phyloP scores from a whole-genome alignment of 192 early-diverging fungal species.

The Coemansia interrupta region DNA sequence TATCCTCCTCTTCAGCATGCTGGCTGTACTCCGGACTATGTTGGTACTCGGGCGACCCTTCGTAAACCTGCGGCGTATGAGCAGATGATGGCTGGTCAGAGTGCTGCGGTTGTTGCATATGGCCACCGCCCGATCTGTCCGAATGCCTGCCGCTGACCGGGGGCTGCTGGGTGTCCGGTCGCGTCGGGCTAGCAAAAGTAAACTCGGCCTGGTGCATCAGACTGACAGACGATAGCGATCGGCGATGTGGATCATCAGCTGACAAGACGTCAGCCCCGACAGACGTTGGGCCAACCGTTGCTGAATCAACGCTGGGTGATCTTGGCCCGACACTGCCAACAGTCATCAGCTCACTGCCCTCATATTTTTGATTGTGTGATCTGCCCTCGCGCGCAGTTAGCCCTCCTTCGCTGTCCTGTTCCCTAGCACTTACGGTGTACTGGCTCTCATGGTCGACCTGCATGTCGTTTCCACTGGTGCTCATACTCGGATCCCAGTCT shows the following conservation, averaged over 20 bases:
- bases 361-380: constrained; percentile 1
- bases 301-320: constrained; percentile 2
- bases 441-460: constrained; percentile 17
- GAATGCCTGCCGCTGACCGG: background rate
- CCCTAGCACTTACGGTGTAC: background rate
- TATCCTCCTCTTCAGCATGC: constrained; percentile 34
- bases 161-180: background rate
- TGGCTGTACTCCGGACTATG: constrained; percentile 10
- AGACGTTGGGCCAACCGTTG: background rate
- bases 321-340: background rate
- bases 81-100: background rate
- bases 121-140: background rate
- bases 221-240: constrained; percentile 22
- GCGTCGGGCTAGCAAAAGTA: constrained; percentile 27
- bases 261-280: constrained; percentile 2
- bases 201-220: constrained; percentile 39
- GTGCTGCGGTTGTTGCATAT: constrained; percentile 4
- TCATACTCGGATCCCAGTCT: background rate
- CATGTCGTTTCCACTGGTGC: constrained; percentile 5
- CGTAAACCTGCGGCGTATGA: background rate
- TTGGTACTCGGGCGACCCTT: constrained; percentile 5
- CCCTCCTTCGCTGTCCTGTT: background rate
- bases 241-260: background rate
- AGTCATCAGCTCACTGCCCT: background rate
- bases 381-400: background rate